Evolutionary conservation across 257 asterid genomes (phyloP), one percentile per base, ranked within the genome.

Genomic region (Primulina huaijiensis): DNA sequence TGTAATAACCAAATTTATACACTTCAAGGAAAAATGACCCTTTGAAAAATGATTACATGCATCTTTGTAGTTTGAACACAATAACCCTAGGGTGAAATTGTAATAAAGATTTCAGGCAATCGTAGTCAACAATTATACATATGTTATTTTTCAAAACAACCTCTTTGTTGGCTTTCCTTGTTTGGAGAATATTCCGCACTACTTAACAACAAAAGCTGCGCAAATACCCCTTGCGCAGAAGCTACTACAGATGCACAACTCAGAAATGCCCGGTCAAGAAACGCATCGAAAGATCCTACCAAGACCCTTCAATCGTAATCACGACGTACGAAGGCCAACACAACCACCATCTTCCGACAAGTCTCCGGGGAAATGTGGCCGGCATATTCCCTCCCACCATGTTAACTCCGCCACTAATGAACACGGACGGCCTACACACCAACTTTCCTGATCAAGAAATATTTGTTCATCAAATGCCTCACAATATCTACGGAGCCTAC

Each of bases 261-360:
- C 88, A 83, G 57, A 87, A 87, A 76, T 87, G 93, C 57, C 71
- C 64, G 0, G 93, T 87, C 59, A 87, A 87, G 82, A 87, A 87
- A 64, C 85, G 86, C 31, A 89, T 87, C 2, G 93, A 87, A 77
- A 77, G 93, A 60, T 87, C 90, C 6, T 83, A 75, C 71, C 83
- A 87, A 55, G 93, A 87, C 76, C 87, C 90, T 40, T 79, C 93
- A 1, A 68, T 72, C 5, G 89, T 87, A 30, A 79, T 87, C 69
- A 87, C 93, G 2, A 87, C 93, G 1, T 87, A 87, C 46, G 90
- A 87, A 64, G 93, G 93, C 27, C 86, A 83, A 74, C 93, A 87
- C 79, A 85, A 82, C 82, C 93, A 87, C 87, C 84, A 83, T 31
- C 67, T 83, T 0, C 88, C 88, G 17, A 68, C 78, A 0, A 78